phyloP scores from a whole-genome alignment of 495 filamentous ascomycete species.

The Symbiotaphrina buchneri region DNA sequence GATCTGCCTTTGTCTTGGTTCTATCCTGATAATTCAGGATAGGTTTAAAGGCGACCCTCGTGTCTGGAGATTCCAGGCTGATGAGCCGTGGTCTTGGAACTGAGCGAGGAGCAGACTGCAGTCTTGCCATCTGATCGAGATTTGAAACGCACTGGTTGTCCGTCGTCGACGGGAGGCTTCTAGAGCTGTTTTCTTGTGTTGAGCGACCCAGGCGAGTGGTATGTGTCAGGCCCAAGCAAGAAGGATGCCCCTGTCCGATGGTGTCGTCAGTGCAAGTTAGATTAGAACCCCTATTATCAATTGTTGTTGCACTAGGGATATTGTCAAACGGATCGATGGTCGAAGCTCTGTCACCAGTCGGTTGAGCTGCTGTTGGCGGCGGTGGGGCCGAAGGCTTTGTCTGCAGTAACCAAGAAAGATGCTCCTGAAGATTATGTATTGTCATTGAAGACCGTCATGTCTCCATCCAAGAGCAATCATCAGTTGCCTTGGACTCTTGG shows the following conservation, averaged over 20 bases:
- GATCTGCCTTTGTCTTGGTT: neutral
- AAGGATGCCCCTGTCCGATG: neutral
- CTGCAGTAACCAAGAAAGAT: conserved; percentile 34
- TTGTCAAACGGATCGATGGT: neutral
- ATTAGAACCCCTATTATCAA: neutral
- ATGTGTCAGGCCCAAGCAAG: neutral
- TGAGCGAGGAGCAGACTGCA: conserved; percentile 27
- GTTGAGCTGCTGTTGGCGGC: conserved; percentile 2
- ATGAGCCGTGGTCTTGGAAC: conserved; percentile 25
- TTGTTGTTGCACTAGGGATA: neutral
- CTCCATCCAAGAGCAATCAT: no score
- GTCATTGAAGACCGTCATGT: no score
- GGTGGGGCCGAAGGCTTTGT: conserved; percentile 15
- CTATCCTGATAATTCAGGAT: conserved; percentile 7
- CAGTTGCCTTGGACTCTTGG: no score
- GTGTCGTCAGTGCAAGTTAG: neutral
- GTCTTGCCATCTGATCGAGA: conserved; percentile 28
- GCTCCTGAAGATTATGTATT: conserved; percentile 34
- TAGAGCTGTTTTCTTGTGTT: conserved; percentile 7
- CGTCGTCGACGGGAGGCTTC: conserved; percentile 8
- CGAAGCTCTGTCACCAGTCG: neutral
- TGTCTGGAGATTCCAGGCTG: no score
- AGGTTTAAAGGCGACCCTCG: no score
- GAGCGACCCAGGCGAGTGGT: neutral
- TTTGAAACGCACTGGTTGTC: conserved; percentile 5